Percentiles rank a stretch among this genome's conserved stretches.
phyloP scores from a whole-genome alignment of 2,329 filamentous ascomycete genomes.

The Orbilia ellipsospora region DNA sequence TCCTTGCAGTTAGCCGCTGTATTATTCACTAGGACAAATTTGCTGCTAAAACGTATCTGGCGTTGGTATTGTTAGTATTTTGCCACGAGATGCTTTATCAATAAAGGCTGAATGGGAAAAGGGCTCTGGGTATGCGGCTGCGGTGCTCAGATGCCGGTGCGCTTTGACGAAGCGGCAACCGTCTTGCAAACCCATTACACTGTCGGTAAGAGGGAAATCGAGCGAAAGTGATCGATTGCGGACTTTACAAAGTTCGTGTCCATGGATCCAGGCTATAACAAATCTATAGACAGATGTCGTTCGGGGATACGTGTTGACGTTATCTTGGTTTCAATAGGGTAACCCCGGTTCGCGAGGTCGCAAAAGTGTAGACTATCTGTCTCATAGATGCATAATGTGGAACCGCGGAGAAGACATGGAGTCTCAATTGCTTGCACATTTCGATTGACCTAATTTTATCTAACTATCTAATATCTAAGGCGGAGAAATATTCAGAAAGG shows the following conservation, averaged over 20 bases:
- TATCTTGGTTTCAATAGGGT: too few relatives aligned
- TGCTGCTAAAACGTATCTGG: background rate
- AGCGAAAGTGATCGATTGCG: background rate
- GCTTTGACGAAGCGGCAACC: slow-evolving; percentile 46
- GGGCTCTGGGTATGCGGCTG: slow-evolving; percentile 10
- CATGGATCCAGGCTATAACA: too few relatives aligned
- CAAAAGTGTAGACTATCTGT: background rate
- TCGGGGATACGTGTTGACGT: slow-evolving; percentile 3
- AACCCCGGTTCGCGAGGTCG: background rate
- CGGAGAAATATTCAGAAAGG: too few relatives aligned
- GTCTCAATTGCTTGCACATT: too few relatives aligned
- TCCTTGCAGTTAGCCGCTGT: too few relatives aligned
- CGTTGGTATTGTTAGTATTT: background rate
- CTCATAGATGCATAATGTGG: background rate
- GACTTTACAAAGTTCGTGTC: background rate
- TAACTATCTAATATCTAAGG: too few relatives aligned
- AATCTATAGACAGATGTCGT: background rate
- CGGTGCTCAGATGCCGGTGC: slow-evolving; percentile 35
- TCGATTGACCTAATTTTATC: too few relatives aligned
- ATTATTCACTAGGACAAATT: too few relatives aligned
- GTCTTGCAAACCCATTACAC: slow-evolving; percentile 14
- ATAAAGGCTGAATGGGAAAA: slow-evolving; percentile 53
- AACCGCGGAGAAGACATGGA: too few relatives aligned
- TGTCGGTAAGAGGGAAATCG: slow-evolving; percentile 2
- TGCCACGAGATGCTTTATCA: slow-evolving; percentile 3